These are phyloP conservation scores for Nemania serpens DNA, from an alignment of 2,329 filamentous ascomycete species.

Conservation along the genomic window DNA sequence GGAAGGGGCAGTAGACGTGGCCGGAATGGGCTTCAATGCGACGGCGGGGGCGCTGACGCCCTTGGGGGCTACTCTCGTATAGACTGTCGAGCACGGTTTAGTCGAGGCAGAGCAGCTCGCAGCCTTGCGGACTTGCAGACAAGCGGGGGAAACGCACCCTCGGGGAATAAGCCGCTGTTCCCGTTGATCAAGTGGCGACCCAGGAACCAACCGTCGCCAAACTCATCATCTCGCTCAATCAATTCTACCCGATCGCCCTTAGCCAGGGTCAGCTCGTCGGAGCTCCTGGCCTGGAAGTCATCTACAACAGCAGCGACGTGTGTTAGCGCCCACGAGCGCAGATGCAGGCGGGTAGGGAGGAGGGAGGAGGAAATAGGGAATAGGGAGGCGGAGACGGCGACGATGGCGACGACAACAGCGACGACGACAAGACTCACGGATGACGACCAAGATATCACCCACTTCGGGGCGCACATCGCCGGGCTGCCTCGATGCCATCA, in stretches of 20 bases:
- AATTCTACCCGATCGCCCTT: conserved; percentile 86
- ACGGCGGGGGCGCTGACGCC: conserved; percentile 35
- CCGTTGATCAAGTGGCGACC: conserved; percentile 74
- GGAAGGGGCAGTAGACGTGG: conserved; percentile 30
- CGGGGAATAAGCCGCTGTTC: conserved; percentile 79
- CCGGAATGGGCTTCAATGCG: conserved; percentile 40
- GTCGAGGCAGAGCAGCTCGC: conserved; percentile 9
- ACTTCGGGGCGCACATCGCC: conserved; percentile 59
- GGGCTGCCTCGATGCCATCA: conserved; percentile 54
- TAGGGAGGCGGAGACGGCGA: not conserved
- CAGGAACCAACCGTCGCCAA: conserved; percentile 85
- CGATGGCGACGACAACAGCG: conserved; percentile 3
- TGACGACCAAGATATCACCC: conserved; percentile 71
- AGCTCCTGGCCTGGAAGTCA: conserved; percentile 88
- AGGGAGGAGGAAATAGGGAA: not conserved
- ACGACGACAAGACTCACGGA: conserved; percentile 61
- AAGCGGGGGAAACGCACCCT: conserved; percentile 60
- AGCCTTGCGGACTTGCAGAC: too few relatives aligned
- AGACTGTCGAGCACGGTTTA: conserved; percentile 51
- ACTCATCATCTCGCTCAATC: conserved; percentile 85
- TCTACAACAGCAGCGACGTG: conserved; percentile 57
- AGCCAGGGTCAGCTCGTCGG: conserved; percentile 86
- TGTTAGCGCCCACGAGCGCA: conserved; percentile 9
- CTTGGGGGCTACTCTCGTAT: conserved; percentile 63
- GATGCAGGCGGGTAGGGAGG: not conserved